A percentile compares a stretch with the other conserved stretches of the same genome.
Evolutionary conservation across 1,284 basidiomycete genomes (phyloP).

Genomic region (Pterulicium gracile): DNA sequence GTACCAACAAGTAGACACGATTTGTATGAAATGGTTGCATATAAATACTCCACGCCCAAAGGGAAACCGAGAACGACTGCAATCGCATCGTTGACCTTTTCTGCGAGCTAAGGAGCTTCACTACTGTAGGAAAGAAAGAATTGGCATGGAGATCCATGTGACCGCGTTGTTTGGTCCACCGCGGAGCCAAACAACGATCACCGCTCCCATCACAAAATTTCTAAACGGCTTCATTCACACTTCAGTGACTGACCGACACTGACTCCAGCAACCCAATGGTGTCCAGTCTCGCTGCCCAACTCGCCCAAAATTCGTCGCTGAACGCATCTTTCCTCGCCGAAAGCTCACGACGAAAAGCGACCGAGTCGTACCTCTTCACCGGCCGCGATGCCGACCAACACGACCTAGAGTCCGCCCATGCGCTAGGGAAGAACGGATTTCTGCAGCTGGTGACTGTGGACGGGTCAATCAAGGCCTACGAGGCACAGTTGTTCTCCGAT

Average conservation of each 20-base stretch:
- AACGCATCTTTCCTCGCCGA: conserved; percentile 72
- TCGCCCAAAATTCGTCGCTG: conserved; percentile 72
- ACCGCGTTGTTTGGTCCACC: no score
- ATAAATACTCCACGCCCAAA: no score
- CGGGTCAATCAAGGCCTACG: conserved; percentile 53
- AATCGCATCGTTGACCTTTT: no score
- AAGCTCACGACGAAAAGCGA: conserved; percentile 47
- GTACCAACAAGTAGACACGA: no score
- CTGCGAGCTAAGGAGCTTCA: no score
- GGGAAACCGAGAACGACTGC: no score
- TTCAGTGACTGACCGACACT: neutral
- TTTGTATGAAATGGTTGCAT: no score
- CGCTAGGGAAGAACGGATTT: conserved; percentile 77
- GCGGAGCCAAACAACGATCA: no score
- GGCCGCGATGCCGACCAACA: conserved; percentile 70
- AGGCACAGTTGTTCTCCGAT: conserved; percentile 78
- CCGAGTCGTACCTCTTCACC: conserved; percentile 80
- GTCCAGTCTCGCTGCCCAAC: conserved; percentile 76
- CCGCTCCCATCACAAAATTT: conserved; percentile 2
- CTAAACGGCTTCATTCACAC: neutral
- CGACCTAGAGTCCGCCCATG: conserved; percentile 81
- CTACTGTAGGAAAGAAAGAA: no score
- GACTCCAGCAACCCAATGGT: conserved; percentile 42
- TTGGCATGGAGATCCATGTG: no score
- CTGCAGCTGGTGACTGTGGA: conserved; percentile 65